phyloP scores from a whole-genome alignment of 257 asterid species.

The Scutellaria barbata region DNA sequence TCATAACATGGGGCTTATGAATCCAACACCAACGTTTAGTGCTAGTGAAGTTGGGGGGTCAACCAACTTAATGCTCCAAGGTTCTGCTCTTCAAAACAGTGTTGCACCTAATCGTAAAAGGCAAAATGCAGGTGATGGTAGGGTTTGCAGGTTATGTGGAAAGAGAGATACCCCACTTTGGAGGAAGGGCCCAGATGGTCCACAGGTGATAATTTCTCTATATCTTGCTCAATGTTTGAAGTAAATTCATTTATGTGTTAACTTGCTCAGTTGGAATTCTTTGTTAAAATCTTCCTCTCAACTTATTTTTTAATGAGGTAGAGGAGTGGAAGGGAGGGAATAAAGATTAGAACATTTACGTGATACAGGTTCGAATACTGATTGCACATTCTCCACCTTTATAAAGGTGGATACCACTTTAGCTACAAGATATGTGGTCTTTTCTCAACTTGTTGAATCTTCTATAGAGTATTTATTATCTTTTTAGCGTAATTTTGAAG shows the following conservation, averaged over 20 bases:
- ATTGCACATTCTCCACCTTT: too few relatives aligned
- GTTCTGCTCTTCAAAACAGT: neutral
- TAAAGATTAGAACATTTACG: too few relatives aligned
- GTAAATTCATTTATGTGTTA: neutral
- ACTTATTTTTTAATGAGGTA: too few relatives aligned
- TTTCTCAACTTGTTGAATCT: too few relatives aligned
- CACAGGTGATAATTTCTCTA: slow-evolving; percentile 22
- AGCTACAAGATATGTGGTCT: too few relatives aligned
- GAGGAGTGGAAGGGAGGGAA: too few relatives aligned
- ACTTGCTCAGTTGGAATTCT: neutral
- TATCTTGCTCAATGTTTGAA: neutral
- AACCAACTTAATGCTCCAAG: neutral
- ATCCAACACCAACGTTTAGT: neutral
- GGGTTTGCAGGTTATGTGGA: slow-evolving; percentile 34
- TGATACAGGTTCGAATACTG: too few relatives aligned
- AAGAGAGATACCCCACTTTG: slow-evolving; percentile 40
- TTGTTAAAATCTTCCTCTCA: neutral
- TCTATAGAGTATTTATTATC: too few relatives aligned
- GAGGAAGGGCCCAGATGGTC: slow-evolving; percentile 51
- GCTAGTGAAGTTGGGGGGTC: neutral
- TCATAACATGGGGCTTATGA: neutral
- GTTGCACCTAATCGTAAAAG: neutral
- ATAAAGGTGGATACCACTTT: too few relatives aligned
- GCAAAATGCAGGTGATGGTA: neutral
- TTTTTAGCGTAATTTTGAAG: too few relatives aligned